phyloP scores from a whole-genome alignment of 2,329 filamentous ascomycete genomes.

The Colletotrichum liaoningense region DNA sequence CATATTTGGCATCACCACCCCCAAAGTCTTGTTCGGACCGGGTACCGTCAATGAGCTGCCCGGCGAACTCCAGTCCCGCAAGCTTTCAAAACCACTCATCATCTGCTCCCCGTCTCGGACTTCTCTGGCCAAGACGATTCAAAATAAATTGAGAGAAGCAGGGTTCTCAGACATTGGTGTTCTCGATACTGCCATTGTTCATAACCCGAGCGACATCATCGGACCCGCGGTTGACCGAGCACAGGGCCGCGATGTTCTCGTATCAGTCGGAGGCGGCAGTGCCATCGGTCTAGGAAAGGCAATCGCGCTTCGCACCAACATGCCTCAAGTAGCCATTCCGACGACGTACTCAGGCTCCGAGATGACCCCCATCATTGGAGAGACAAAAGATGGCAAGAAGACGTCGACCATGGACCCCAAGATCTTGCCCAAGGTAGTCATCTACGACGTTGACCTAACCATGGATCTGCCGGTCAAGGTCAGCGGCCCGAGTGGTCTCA shows the following conservation, averaged over 20 bases:
- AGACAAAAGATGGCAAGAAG: constrained; percentile 36
- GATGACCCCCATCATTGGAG: constrained; percentile 59
- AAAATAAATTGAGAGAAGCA: constrained; percentile 37
- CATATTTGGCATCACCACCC: constrained; percentile 35
- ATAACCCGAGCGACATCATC: constrained; percentile 42
- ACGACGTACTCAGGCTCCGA: constrained; percentile 71
- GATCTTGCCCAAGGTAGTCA: constrained; percentile 33
- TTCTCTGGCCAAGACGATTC: constrained; percentile 47
- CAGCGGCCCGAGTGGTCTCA: constrained; percentile 32
- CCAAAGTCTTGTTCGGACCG: constrained; percentile 49
- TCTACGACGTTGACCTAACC: constrained; percentile 33
- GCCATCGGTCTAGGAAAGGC: constrained; percentile 70
- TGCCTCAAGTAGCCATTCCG: constrained; percentile 69
- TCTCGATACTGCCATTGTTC: constrained; percentile 47
- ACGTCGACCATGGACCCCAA: constrained; percentile 28
- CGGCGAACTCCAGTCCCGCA: constrained; percentile 46
- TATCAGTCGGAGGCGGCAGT: constrained; percentile 72
- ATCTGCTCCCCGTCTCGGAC: constrained; percentile 52
- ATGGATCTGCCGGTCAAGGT: constrained; percentile 33
- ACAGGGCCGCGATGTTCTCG: constrained; percentile 62
- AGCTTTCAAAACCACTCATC: constrained; percentile 48
- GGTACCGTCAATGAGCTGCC: constrained; percentile 47
- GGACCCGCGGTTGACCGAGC: constrained; percentile 44
- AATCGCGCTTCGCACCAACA: constrained; percentile 61
- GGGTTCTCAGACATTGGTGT: constrained; percentile 48